These are phyloP conservation scores for Backusella psychrophila DNA, from an alignment of 192 early-diverging fungal genomes.

Conservation along the genomic window DNA sequence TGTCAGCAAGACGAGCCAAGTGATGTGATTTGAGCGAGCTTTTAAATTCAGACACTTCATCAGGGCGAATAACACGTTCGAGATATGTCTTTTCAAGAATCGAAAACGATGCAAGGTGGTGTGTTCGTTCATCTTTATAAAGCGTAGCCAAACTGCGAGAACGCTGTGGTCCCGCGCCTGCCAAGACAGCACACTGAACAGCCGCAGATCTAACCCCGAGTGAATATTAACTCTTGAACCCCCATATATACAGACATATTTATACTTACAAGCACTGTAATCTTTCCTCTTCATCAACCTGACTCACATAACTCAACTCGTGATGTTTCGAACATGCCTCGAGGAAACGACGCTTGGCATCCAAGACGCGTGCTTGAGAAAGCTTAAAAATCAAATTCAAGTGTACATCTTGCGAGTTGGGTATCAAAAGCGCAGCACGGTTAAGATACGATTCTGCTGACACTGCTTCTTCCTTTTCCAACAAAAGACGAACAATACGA, in stretches of 20 bases:
- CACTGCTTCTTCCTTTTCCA: slow-evolving; percentile 81
- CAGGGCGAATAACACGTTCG: slow-evolving; percentile 75
- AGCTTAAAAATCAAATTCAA: slow-evolving; percentile 70
- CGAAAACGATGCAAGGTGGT: slow-evolving; percentile 66
- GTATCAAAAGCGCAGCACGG: slow-evolving; percentile 73
- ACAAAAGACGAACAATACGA: slow-evolving; percentile 78
- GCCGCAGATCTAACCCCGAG: slow-evolving; percentile 57
- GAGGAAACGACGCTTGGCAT: slow-evolving; percentile 84
- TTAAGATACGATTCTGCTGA: slow-evolving; percentile 81
- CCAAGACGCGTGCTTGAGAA: slow-evolving; percentile 80
- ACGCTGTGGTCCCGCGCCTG: slow-evolving; percentile 87
- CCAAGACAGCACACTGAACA: slow-evolving; percentile 88
- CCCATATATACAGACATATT: no score
- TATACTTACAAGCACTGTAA: slow-evolving; percentile 48
- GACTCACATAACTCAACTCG: slow-evolving; percentile 72
- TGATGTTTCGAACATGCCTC: slow-evolving; percentile 84
- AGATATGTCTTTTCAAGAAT: slow-evolving; percentile 97
- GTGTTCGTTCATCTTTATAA: slow-evolving; percentile 89
- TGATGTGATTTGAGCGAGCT: slow-evolving; percentile 76
- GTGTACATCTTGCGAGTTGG: slow-evolving; percentile 46
- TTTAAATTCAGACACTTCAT: slow-evolving; percentile 81
- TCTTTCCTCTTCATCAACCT: slow-evolving; percentile 63
- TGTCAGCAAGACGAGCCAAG: slow-evolving; percentile 66
- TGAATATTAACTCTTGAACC: neutral
- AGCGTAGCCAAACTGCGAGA: slow-evolving; percentile 84